phyloP scores from a whole-genome alignment of 2,329 filamentous ascomycete genomes.

The Parasarocladium wereldwijsianum region DNA sequence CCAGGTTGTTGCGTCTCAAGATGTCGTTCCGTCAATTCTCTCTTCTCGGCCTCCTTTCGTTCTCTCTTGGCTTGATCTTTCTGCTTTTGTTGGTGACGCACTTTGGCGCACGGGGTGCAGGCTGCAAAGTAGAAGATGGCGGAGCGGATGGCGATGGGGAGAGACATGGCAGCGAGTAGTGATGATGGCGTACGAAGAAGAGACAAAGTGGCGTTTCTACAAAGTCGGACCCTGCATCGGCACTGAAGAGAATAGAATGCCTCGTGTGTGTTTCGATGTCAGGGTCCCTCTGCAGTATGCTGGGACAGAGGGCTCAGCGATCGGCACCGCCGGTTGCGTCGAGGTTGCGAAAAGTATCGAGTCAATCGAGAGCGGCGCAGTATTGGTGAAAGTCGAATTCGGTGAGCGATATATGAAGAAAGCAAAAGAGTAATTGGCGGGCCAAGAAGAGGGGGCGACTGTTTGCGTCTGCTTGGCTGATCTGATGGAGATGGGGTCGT shows the following conservation, averaged over 20 bases:
- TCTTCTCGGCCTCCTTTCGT: slow-evolving; percentile 47
- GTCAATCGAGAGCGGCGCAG: background rate
- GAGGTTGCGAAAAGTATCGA: no score
- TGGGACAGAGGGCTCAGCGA: no score
- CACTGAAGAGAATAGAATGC: no score
- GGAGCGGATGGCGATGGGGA: slow-evolving; percentile 53
- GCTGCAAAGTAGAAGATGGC: slow-evolving; percentile 65
- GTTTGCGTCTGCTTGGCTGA: no score
- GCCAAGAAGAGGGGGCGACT: slow-evolving; percentile 4
- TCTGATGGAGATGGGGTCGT: no score
- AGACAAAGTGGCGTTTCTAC: background rate
- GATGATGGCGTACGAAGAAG: background rate
- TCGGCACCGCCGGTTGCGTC: no score
- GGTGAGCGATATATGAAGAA: no score
- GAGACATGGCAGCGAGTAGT: slow-evolving; percentile 20
- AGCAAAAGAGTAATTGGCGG: background rate
- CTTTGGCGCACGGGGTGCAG: slow-evolving; percentile 64
- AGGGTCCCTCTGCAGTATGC: no score
- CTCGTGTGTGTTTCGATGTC: no score
- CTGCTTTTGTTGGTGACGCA: slow-evolving; percentile 53
- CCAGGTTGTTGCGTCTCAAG: slow-evolving; percentile 56
- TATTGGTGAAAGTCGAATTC: background rate
- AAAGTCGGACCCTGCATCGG: slow-evolving; percentile 3
- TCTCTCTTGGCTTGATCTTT: slow-evolving; percentile 56
- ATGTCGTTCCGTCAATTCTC: no score